Evolutionary conservation across 768 basidiomycete species (phyloP).

Genomic region (Trametes elegans): DNA sequence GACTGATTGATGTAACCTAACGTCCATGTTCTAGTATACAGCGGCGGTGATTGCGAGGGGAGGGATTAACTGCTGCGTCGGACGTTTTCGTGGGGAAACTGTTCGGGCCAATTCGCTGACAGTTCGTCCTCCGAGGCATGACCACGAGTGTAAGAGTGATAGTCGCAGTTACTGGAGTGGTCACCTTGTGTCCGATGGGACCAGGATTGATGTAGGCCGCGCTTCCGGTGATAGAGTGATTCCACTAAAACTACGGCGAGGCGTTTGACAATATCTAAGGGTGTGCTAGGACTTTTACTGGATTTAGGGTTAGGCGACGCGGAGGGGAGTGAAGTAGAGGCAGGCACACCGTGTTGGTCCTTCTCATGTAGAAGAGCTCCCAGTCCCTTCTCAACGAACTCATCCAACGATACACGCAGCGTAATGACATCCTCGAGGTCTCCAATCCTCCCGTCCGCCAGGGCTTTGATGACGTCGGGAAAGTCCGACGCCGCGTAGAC

Average conservation of each 20-base stretch:
- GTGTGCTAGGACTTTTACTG: constrained; percentile 13
- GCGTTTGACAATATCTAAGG: background rate
- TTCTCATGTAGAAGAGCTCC: constrained; percentile 39
- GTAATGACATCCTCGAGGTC: constrained; percentile 43
- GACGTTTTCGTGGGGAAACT: no score
- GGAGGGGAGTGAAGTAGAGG: background rate
- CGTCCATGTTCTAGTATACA: no score
- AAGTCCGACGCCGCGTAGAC: constrained; percentile 41
- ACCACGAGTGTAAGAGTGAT: no score
- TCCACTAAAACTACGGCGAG: background rate
- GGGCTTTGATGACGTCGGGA: constrained; percentile 37
- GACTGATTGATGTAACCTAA: no score
- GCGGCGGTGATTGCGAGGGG: no score
- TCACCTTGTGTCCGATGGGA: no score
- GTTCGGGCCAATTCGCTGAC: no score
- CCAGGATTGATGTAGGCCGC: background rate
- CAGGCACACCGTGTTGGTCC: constrained; percentile 38
- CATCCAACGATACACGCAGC: constrained; percentile 38
- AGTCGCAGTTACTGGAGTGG: no score
- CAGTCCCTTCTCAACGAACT: constrained; percentile 43
- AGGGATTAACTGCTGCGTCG: no score
- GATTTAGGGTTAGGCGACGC: background rate
- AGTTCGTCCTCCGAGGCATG: no score
- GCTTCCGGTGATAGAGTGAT: background rate
- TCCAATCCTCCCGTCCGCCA: constrained; percentile 38